Evolutionary conservation across 257 asterid species (phyloP).

Genomic region (Primulina huaijiensis): DNA sequence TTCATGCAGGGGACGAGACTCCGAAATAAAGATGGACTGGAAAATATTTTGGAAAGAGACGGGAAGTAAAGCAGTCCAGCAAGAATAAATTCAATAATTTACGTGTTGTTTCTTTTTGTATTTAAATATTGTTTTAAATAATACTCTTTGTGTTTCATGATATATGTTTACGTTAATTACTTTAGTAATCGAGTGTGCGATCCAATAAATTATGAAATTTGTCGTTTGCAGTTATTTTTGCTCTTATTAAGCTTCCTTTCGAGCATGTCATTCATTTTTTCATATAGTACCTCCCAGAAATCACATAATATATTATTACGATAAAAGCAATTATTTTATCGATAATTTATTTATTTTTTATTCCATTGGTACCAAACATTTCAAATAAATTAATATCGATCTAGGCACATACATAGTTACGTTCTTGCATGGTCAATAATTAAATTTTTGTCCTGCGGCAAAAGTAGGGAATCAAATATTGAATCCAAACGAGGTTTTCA

Average conservation of each 20-base stretch:
- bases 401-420: too few relatives aligned
- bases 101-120: background rate
- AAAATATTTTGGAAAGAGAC: background rate
- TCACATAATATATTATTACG: too few relatives aligned
- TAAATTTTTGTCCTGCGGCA: too few relatives aligned
- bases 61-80: background rate
- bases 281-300: too few relatives aligned
- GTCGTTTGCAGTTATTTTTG: background rate
- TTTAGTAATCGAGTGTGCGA: background rate
- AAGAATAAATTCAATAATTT: background rate
- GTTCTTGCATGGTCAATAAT: too few relatives aligned
- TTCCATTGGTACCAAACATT: too few relatives aligned
- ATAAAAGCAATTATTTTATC: too few relatives aligned
- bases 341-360: too few relatives aligned
- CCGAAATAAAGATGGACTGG: slow-evolving; percentile 10
- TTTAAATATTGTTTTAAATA: background rate
- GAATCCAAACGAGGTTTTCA: too few relatives aligned
- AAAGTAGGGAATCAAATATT: too few relatives aligned
- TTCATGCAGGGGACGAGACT: slow-evolving; percentile 8
- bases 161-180: background rate
- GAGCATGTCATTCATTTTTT: too few relatives aligned
- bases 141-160: background rate
- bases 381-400: too few relatives aligned
- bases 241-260: background rate
- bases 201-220: background rate